Evolutionary conservation across 148 eudicot genomes (phyloP).

Genomic region (Heliosperma pusillum): DNA sequence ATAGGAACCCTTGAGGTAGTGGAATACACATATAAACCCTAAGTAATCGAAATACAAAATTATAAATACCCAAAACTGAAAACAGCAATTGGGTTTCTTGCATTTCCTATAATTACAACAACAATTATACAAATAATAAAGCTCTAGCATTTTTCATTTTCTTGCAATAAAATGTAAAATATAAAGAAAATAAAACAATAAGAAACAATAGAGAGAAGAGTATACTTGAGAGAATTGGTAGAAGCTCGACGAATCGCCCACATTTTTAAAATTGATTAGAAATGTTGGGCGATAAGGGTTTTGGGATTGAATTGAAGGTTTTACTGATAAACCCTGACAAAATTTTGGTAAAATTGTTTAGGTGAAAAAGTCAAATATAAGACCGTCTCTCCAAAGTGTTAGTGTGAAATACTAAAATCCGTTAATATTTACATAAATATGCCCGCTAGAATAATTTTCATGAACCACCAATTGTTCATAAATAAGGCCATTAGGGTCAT

Average conservation of each 20-base stretch:
- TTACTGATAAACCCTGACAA: neutral
- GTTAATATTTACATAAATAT: too few relatives aligned
- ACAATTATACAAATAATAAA: neutral
- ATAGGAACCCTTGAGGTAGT: too few relatives aligned
- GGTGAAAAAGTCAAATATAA: too few relatives aligned
- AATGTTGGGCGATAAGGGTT: neutral
- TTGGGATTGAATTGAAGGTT: neutral
- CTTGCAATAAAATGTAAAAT: neutral
- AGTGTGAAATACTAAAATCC: too few relatives aligned
- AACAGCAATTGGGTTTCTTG: neutral
- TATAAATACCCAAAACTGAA: neutral
- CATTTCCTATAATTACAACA: neutral
- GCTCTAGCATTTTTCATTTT: neutral
- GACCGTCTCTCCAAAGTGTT: too few relatives aligned
- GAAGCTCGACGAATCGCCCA: slow-evolving; percentile 68
- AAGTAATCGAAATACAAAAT: neutral
- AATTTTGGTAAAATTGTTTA: too few relatives aligned
- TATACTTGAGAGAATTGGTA: slow-evolving; percentile 39
- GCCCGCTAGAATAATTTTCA: too few relatives aligned
- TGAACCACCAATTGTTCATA: too few relatives aligned
- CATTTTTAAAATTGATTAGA: slow-evolving; percentile 26
- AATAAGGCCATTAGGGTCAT: too few relatives aligned
- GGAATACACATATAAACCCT: too few relatives aligned
- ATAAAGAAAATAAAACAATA: neutral
- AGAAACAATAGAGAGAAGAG: neutral